Conservation (phyloP, 768 basidiomycete species). For the Boletus pseudopeckii region DNA sequence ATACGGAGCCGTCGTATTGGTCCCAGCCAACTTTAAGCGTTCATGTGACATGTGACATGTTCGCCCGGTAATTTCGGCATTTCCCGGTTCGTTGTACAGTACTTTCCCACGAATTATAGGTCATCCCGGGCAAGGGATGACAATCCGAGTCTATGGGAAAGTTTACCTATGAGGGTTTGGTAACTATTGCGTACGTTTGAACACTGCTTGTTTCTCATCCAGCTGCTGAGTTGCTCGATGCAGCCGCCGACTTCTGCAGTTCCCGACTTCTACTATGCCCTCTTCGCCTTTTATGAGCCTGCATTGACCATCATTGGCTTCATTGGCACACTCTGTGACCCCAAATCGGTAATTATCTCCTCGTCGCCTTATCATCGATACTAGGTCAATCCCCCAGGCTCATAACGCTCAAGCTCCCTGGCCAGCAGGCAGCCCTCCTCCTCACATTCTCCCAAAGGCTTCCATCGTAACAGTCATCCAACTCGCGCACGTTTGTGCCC, state of each 20-base stretch:
- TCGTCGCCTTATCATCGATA: background rate
- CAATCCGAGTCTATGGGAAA: too few species aligned
- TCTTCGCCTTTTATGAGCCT: slow-evolving; percentile 76
- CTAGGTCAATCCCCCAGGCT: slow-evolving; percentile 39
- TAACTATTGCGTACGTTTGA: too few species aligned
- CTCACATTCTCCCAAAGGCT: slow-evolving; percentile 50
- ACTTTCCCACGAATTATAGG: too few species aligned
- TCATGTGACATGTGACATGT: too few species aligned
- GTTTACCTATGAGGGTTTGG: too few species aligned
- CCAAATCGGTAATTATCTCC: slow-evolving; percentile 48
- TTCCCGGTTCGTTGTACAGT: too few species aligned
- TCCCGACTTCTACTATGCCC: slow-evolving; percentile 67
- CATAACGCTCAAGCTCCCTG: slow-evolving; percentile 78
- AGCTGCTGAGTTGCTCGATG: slow-evolving; percentile 30
- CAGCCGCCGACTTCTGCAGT: slow-evolving; percentile 53
- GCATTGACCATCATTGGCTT: slow-evolving; percentile 61
- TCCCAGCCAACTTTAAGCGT: too few species aligned
- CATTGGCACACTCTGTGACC: slow-evolving; percentile 63
- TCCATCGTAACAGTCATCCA: slow-evolving; percentile 70
- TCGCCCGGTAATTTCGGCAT: too few species aligned
- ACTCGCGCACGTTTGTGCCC: slow-evolving; percentile 73
- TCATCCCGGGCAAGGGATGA: too few species aligned
- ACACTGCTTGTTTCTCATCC: slow-evolving; percentile 1
- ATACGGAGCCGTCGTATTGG: too few species aligned
- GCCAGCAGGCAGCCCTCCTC: slow-evolving; percentile 47